Base-by-base conservation (phyloP, 1,284 basidiomycete genomes). In the Exsudoporus floridanus region DNA sequence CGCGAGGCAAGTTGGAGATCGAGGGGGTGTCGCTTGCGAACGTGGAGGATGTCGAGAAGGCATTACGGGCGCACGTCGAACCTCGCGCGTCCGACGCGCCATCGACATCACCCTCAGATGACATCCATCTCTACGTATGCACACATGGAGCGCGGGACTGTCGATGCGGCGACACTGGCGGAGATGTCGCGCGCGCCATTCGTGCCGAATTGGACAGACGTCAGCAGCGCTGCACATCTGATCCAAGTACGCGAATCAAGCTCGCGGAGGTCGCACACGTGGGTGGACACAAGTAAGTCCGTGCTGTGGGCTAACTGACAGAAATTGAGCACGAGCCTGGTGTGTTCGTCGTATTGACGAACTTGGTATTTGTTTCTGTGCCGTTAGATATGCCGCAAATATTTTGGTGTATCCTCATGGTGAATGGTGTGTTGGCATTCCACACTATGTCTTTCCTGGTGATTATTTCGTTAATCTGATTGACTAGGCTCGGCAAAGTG, bases 251-350 rank as follows among this genome's bases (percentile, higher is more conserved):
- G 0, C 61, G 61, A 3, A 66, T 83, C 35, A 73, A 71, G 44
- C 71, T 93, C 2, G 80, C 81, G 2, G 83, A 90, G 59, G 80
- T 88, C 13, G 86, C 80, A 1, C 92, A 94, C 71, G 85, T 94
- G 39, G 92, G 92, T 2, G 90, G 90, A 23, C 92, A 94, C 72
- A 80, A 89, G 89, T 92, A 66, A 65, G 85, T 75, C 39, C 16
- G 16, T 30, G 4, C 7, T 8, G 7, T 40, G 21, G n/a, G 3
- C 16, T 25, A 3, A n/a, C 28, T 7, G 33, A 38, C 27, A 16
- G 3, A 13, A 18, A 5, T 12, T 14, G 23, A 16, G 39, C 35
- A 16, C 33, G 19, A 6, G n/a, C 16, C 6, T 16, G 9, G 12
- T 13, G 49, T 45, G 39, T 40, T 18, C 28, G 7, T 18, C 33